A percentile compares a stretch with the other conserved stretches of the same genome.
These are phyloP conservation scores for Nicotiana noctiflora DNA, from an alignment of 257 asterid genomes.

Conservation along the genomic window DNA sequence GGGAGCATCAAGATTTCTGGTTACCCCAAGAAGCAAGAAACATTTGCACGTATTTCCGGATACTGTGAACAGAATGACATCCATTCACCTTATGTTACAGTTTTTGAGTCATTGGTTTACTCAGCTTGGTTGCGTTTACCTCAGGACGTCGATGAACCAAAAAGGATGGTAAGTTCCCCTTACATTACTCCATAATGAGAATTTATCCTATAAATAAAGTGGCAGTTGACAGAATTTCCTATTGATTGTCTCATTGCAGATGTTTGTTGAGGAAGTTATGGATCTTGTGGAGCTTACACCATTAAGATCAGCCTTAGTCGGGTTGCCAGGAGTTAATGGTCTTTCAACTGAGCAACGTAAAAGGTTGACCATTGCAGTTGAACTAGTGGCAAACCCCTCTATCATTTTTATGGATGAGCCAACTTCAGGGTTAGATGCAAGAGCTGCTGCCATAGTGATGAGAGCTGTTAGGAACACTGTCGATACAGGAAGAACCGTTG, in stretches of 20 bases:
- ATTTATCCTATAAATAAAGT: not conserved
- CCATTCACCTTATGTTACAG: conserved; percentile 62
- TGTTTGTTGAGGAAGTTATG: conserved; percentile 53
- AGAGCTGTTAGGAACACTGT: conserved; percentile 63
- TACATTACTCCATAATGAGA: not conserved
- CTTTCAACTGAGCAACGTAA: conserved; percentile 69
- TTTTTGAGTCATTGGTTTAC: conserved; percentile 49
- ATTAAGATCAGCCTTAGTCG: conserved; percentile 47
- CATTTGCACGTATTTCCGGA: conserved; percentile 66
- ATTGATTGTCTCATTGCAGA: conserved; percentile 18
- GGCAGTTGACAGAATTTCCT: not conserved
- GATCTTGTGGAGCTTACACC: conserved; percentile 56
- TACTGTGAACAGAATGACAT: conserved; percentile 67
- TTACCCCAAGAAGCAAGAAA: conserved; percentile 53
- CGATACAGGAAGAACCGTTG: conserved; percentile 59
- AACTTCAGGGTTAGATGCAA: conserved; percentile 65
- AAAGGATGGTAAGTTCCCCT: conserved; percentile 35
- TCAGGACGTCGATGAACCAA: conserved; percentile 25
- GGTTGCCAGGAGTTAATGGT: conserved; percentile 56
- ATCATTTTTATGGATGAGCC: conserved; percentile 74
- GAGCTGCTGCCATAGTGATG: conserved; percentile 73
- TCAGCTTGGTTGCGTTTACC: conserved; percentile 67
- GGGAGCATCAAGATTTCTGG: conserved; percentile 60
- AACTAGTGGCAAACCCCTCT: conserved; percentile 65
- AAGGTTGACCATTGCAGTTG: conserved; percentile 65